phyloP scores from a whole-genome alignment of 2,329 filamentous ascomycete genomes.

The Botrytis fabae region DNA sequence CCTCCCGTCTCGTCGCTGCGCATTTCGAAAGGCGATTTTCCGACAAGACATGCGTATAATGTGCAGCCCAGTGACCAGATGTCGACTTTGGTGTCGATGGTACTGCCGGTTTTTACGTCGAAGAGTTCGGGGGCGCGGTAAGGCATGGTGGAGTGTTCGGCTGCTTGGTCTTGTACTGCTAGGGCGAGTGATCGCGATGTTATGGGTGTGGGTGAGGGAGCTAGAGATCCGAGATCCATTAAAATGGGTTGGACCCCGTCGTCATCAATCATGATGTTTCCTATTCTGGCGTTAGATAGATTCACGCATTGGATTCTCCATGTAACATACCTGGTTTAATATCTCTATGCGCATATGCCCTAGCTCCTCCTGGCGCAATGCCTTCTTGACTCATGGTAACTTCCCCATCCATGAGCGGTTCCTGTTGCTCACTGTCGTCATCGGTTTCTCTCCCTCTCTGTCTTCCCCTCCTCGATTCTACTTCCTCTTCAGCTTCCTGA shows the following conservation, averaged over 20 bases:
- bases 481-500: conserved; percentile 44
- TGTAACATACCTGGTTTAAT: conserved; percentile 81
- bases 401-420: conserved; percentile 81
- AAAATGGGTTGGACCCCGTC: conserved; percentile 85
- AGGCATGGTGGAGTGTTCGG: conserved; percentile 97
- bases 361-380: conserved; percentile 64
- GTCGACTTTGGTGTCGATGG: conserved; percentile 94
- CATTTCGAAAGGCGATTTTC: conserved; percentile 95
- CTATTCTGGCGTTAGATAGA: conserved; percentile 41
- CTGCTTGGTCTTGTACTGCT: conserved; percentile 89
- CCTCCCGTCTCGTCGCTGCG: conserved; percentile 95
- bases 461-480: conserved; percentile 44
- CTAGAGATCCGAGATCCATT: conserved; percentile 94
- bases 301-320: not conserved
- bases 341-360: conserved; percentile 91
- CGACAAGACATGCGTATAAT: conserved; percentile 93
- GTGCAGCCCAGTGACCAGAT: conserved; percentile 98
- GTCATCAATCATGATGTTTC: conserved; percentile 98
- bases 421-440: conserved; percentile 71
- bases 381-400: conserved; percentile 67
- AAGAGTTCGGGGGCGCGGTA: conserved; percentile 98
- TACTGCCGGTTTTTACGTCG: conserved; percentile 89
- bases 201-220: conserved; percentile 82
- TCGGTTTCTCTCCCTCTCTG: conserved; percentile 50
- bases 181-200: conserved; percentile 88